Base-by-base conservation (phyloP, 2,329 filamentous ascomycete genomes). In the Aspergillus tubingensis region DNA sequence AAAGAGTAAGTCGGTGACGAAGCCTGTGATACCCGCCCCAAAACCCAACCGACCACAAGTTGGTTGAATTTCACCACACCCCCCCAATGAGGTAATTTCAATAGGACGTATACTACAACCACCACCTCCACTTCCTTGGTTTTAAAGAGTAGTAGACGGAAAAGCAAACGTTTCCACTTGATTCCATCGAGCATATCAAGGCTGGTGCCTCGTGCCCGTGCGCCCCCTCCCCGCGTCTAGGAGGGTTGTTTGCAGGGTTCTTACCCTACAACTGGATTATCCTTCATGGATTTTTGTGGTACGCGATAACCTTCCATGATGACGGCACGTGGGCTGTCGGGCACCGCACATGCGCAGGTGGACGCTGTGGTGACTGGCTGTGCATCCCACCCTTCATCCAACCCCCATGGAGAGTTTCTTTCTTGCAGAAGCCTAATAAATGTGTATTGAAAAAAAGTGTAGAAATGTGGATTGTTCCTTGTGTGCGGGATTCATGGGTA, bases 121-220 rank as follows among this genome's bases (percentile, higher is more conserved):
- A 41, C 3, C 21, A 39, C 21, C 21, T 17, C 32, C 32, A 47
- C 43, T 32, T 55, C 53, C 53, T 55, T 55, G 41, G 48, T 58
- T 32, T 15, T 30, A 11, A 36, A 36, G 32, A 36, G 32, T 11
- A 36, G 32, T 11, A 36, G 32, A 36, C 11, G 48, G n/a, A 19
- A 27, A n/a, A 43, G 43, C 44, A 47, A 54, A 38, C 43, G 15
- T 30, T 58, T 60, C 53, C 61, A 61, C 52, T 41, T 13, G 23
- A 50, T 56, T 59, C 62, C 57, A 56, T 30, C 19, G 52, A 57
- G 39, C 62, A 62, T 64, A 64, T 64, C 62, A 64, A 56, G 57
- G 49, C 30, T 21, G 49, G 54, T 54, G 10, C 60, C 56, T 59
- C 30, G 54, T 54, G 61, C 63, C 53, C 63, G 63, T 65, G 63